A percentile compares a stretch with the other conserved stretches of the same genome.
These are phyloP conservation scores for Trichosanthes truncata DNA, from an alignment of 306 rosid species.

Conservation along the genomic window DNA sequence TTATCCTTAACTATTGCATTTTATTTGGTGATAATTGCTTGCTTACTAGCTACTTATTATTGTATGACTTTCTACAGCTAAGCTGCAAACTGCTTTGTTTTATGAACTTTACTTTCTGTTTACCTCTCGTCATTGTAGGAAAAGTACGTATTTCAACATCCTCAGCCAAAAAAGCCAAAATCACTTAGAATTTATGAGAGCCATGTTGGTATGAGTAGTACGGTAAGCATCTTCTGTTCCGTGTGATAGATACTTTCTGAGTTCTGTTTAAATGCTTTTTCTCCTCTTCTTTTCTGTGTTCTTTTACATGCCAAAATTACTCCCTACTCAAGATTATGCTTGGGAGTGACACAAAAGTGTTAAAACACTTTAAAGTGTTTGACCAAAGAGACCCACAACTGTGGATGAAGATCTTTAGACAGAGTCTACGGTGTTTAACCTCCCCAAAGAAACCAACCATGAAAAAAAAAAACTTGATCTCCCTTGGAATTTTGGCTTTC, in stretches of 20 bases:
- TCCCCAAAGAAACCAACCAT: background rate
- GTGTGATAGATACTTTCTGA: background rate
- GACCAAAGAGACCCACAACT: background rate
- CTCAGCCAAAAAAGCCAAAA: conserved; percentile 81
- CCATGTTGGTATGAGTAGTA: conserved; percentile 97
- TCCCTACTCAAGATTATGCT: background rate
- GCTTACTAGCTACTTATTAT: background rate
- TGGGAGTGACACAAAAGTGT: background rate
- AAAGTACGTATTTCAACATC: conserved; percentile 63
- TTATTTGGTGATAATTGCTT: background rate
- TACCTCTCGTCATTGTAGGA: conserved; percentile 44
- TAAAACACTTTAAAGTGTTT: background rate
- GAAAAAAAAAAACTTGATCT: background rate
- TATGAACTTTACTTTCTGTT: background rate
- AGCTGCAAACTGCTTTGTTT: background rate
- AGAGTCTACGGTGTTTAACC: background rate
- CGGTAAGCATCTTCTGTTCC: conserved; percentile 40
- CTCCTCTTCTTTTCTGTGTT: background rate
- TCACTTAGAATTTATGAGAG: conserved; percentile 93
- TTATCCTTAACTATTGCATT: background rate
- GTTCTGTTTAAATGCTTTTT: background rate
- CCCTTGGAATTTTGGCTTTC: background rate
- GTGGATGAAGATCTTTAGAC: background rate
- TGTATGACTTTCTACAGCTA: background rate
- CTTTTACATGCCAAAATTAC: background rate